Percentiles rank a stretch among this genome's conserved stretches.
These are phyloP conservation scores for Hericium erinaceus DNA, from an alignment of 768 basidiomycete species.

Conservation along the genomic window DNA sequence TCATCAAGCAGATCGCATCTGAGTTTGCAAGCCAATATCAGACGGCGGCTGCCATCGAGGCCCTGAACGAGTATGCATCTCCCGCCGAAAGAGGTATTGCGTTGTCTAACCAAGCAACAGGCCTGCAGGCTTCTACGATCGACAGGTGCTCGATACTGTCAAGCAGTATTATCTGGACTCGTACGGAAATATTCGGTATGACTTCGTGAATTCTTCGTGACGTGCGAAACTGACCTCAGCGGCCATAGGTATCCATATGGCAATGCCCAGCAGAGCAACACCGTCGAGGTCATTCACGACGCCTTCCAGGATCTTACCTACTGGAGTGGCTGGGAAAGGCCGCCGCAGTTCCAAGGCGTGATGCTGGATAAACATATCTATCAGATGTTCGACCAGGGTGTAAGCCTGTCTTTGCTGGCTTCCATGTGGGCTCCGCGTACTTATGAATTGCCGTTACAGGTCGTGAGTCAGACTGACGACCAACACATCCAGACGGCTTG, in stretches of 20 bases:
- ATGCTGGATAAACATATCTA: conserved; percentile 77
- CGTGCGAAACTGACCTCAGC: no score
- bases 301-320: conserved; percentile 69
- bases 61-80: conserved; percentile 62
- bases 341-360: conserved; percentile 51
- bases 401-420: conserved; percentile 22
- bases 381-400: conserved; percentile 57
- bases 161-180: conserved; percentile 66
- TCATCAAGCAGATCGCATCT: conserved; percentile 54
- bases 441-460: conserved; percentile 20
- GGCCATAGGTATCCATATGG: conserved; percentile 34
- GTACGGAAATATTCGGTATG: conserved; percentile 62
- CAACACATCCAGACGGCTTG: conserved; percentile 61
- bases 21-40: conserved; percentile 45
- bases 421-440: no score
- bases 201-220: no score
- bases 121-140: conserved; percentile 62
- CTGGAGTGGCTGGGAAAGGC: conserved; percentile 55
- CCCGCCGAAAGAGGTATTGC: not conserved
- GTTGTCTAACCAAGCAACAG: conserved; percentile 24
- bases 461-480: conserved; percentile 33
- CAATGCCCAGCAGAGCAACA: conserved; percentile 39
- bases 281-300: conserved; percentile 62
- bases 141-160: conserved; percentile 38
- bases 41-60: conserved; percentile 60